Base-by-base conservation (phyloP, 2,329 filamentous ascomycete genomes). In the Tolypocladium guangdongense region DNA sequence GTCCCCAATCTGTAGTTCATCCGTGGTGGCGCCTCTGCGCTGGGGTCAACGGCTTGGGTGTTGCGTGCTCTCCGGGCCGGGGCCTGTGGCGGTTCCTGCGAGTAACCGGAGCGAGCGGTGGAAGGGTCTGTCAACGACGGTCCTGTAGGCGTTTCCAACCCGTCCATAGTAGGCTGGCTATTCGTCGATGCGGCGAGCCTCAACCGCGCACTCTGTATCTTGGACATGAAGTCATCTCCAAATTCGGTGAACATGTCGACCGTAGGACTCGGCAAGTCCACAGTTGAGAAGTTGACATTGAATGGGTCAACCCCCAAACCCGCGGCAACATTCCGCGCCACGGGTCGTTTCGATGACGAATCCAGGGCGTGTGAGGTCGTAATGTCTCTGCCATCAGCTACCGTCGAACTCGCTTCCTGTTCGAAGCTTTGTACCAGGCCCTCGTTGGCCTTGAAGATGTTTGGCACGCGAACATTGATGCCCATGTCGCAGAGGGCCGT, bases 401-500 rank as follows among this genome's bases (percentile, higher is more conserved):
- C 20, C 8, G 37, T n/a, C n/a, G 59, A 57, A 20, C 61, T 58
- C 46, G 55, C 63, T 55, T 64, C 66, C 59, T 51, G 64, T 50
- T 76, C 74, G 52, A 82, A 74, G 50, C 71, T 71, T 39, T 75
- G 74, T 36, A 77, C 59, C 37, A 83, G 66, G 8, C 66, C 56
- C 22, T 82, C 78, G 56, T 80, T 89, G 61, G 87, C 73, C 65
- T 84, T 90, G 73, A 96, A 99, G 57, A 96, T 87, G 63, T 95
- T 96, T 30, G 84, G 80, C 11, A 93, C 83, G 53, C 88, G 84
- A 52, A 97, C 78, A 59, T 84, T 84, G 46, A 90, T 86, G 4
- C 89, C 88, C 84, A 82, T 88, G 64, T 96, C 90, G 66, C 91
- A 96, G 8, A 99, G 78, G 18, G 83, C 86, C 24, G 86, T 84